Conservation (phyloP, 2,329 filamentous ascomycete genomes). For the Immersiporthe knoxdaviesiana region DNA sequence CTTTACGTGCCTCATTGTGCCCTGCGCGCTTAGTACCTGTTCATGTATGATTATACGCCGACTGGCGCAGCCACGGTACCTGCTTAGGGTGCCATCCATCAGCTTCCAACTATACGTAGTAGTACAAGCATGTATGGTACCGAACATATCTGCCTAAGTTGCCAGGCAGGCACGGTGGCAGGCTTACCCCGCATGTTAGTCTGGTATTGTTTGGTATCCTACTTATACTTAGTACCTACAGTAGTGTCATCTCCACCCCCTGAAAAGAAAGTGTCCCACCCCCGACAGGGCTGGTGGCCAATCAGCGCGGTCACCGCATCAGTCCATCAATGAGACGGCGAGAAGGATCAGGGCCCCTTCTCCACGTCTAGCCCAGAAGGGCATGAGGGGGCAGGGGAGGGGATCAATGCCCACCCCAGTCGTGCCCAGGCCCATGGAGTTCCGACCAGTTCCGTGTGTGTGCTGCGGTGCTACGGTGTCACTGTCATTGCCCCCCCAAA, state of each 20-base stretch:
- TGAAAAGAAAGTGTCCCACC: neutral
- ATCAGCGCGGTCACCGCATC: neutral
- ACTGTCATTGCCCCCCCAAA: no score
- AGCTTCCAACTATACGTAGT: no score
- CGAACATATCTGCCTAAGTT: no score
- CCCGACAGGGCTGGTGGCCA: neutral
- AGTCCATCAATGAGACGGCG: slow-evolving; percentile 28
- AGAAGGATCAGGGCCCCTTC: neutral
- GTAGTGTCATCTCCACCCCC: slow-evolving; percentile 10
- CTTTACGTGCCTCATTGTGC: no score
- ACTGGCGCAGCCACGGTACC: neutral
- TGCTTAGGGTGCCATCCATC: neutral
- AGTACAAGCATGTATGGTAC: no score
- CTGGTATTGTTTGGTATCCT: neutral
- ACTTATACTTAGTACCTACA: no score
- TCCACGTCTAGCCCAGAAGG: slow-evolving; percentile 18
- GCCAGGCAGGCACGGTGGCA: neutral
- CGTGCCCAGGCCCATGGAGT: neutral
- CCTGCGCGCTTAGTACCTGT: neutral
- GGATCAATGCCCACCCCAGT: neutral
- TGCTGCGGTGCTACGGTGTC: no score
- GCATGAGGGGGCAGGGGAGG: slow-evolving; percentile 2
- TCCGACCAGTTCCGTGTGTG: slow-evolving; percentile 17
- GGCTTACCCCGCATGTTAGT: slow-evolving; percentile 24
- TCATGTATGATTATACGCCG: neutral